Percentiles rank a stretch among this genome's conserved stretches.
phyloP scores from a whole-genome alignment of 164 flowering plant genomes.

The Berberis thunbergii region DNA sequence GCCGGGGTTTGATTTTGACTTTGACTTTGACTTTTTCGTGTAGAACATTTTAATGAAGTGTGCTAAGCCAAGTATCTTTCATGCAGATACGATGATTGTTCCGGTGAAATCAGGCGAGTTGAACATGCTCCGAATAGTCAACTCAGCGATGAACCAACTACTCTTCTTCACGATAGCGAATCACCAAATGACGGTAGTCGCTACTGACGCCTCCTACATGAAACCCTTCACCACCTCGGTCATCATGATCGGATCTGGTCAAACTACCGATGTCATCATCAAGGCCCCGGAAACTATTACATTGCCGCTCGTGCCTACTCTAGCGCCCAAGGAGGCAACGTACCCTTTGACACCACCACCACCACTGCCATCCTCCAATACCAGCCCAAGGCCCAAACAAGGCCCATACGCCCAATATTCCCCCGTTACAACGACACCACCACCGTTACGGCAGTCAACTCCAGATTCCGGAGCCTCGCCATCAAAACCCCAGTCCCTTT shows the following conservation, averaged over 20 bases:
- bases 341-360: constrained; percentile 75
- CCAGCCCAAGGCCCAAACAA: constrained; percentile 11
- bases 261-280: constrained; percentile 66
- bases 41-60: no score
- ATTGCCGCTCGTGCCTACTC: constrained; percentile 82
- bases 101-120: constrained; percentile 63
- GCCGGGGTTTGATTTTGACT: constrained; percentile 35
- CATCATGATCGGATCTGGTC: constrained; percentile 76
- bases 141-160: constrained; percentile 52
- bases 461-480: constrained; percentile 26
- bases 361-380: constrained; percentile 80
- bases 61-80: not conserved
- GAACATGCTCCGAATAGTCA: constrained; percentile 53
- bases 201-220: constrained; percentile 58
- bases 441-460: constrained; percentile 46
- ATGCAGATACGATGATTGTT: constrained; percentile 46
- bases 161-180: constrained; percentile 64
- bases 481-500: constrained; percentile 33
- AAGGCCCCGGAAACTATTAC: constrained; percentile 65
- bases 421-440: constrained; percentile 71
- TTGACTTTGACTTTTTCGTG: not conserved
- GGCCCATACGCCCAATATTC: constrained; percentile 39
- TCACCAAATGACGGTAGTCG: constrained; percentile 60
- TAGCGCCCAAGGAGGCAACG: constrained; percentile 36
- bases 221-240: constrained; percentile 66